These are phyloP conservation scores for Linnemannia elongata DNA, from an alignment of 192 early-diverging fungal genomes.

Conservation along the genomic window DNA sequence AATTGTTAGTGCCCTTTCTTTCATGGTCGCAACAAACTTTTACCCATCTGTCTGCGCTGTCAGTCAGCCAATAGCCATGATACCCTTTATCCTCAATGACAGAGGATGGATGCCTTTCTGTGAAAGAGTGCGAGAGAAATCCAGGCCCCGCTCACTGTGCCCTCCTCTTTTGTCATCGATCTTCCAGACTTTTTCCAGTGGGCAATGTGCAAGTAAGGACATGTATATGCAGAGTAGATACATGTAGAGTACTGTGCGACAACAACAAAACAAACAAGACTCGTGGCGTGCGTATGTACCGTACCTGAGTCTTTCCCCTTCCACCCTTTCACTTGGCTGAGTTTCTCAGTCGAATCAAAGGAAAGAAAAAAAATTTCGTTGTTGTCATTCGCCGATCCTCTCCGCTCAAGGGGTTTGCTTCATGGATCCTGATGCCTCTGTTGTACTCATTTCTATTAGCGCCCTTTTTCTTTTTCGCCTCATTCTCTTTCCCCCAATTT, in stretches of 20 bases:
- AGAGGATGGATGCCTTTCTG: too few species aligned
- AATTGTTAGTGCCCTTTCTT: neutral
- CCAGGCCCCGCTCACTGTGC: too few species aligned
- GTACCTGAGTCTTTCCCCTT: neutral
- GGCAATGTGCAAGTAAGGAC: too few species aligned
- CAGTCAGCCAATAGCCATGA: too few species aligned
- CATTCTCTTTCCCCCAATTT: neutral
- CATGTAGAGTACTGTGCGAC: neutral
- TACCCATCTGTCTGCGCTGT: too few species aligned
- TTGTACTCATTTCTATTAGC: neutral
- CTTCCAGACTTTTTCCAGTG: too few species aligned
- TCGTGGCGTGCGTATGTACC: neutral
- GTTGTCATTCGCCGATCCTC: conserved; percentile 1
- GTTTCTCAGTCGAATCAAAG: neutral
- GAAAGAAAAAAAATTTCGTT: neutral
- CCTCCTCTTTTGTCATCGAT: too few species aligned
- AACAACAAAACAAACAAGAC: neutral
- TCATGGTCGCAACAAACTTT: neutral
- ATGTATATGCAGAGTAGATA: neutral
- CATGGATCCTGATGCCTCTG: neutral
- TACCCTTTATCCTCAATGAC: too few species aligned
- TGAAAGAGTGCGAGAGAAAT: too few species aligned
- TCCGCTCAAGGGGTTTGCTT: conserved; percentile 8
- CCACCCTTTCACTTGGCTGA: neutral
- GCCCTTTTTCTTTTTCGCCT: neutral